Conservation (phyloP, 2,329 filamentous ascomycete species). For the Arachnopeziza araneosa region DNA sequence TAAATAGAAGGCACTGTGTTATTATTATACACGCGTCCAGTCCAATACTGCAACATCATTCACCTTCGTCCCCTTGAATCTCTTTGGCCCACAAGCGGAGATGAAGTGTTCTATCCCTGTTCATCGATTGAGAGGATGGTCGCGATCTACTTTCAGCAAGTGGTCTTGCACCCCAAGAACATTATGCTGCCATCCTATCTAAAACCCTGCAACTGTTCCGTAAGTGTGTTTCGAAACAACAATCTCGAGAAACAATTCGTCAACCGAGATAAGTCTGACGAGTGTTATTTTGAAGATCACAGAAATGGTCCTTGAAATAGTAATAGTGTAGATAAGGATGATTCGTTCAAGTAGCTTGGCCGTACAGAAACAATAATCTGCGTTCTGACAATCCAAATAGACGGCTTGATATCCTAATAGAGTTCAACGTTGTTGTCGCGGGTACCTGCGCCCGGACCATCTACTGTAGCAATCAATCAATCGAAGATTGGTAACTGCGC, state of each 20-base stretch:
- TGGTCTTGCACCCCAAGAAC: slow-evolving; percentile 8
- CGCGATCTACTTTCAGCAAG: slow-evolving; percentile 9
- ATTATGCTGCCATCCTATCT: slow-evolving; percentile 7
- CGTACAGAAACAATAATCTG: not conserved
- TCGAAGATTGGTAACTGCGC: not conserved
- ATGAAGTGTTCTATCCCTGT: not conserved
- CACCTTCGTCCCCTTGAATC: not conserved
- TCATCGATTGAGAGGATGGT: not conserved
- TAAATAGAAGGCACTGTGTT: not conserved
- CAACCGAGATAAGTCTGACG: not conserved
- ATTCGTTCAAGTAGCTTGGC: too few species aligned
- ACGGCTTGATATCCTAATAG: not conserved
- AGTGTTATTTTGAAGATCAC: not conserved
- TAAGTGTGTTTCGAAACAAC: not conserved
- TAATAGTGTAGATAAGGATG: not conserved
- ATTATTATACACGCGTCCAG: not conserved
- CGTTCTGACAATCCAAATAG: not conserved
- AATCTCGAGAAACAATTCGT: not conserved
- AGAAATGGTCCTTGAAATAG: not conserved
- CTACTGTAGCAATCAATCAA: not conserved
- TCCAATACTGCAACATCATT: not conserved
- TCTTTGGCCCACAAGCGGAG: not conserved
- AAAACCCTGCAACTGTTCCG: slow-evolving; percentile 1
- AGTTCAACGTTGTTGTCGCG: slow-evolving; percentile 5
- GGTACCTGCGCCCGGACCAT: slow-evolving; percentile 15